Evolutionary conservation across 2,329 filamentous ascomycete species (phyloP).

Genomic region (Lasiodiplodia citricola): DNA sequence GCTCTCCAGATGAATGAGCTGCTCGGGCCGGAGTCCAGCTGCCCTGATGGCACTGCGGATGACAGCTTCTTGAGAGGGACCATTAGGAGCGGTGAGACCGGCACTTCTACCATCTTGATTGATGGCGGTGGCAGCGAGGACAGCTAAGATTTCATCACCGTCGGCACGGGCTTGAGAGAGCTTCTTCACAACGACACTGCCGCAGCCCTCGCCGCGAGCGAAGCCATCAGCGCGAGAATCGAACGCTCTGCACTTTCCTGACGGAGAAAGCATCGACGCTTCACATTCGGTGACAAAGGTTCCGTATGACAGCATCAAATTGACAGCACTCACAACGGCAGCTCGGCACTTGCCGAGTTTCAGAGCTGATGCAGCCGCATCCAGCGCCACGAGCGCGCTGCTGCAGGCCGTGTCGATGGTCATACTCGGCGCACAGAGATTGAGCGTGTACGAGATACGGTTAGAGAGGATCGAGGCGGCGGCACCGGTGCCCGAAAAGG

Average conservation of each 20-base stretch:
- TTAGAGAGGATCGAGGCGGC: conserved; percentile 45
- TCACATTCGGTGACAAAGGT: conserved; percentile 37
- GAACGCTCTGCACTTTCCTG: conserved; percentile 37
- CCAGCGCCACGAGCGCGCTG: conserved; percentile 40
- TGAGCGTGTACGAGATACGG: conserved; percentile 41
- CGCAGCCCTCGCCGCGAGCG: conserved; percentile 40
- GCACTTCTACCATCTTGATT: conserved; percentile 41
- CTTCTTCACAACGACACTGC: conserved; percentile 38
- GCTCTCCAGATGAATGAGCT: conserved; percentile 29
- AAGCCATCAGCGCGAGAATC: conserved; percentile 40
- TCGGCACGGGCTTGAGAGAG: conserved; percentile 36
- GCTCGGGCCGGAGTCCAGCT: conserved; percentile 29
- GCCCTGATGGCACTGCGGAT: conserved; percentile 32
- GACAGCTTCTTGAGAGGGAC: conserved; percentile 37
- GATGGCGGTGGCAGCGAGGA: conserved; percentile 39
- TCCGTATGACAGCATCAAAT: conserved; percentile 41
- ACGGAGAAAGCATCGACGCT: conserved; percentile 32
- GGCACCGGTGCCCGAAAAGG: conserved; percentile 49
- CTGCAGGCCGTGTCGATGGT: conserved; percentile 47
- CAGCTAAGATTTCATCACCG: conserved; percentile 39
- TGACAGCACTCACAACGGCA: conserved; percentile 42
- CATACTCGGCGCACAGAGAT: conserved; percentile 49
- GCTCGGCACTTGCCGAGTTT: conserved; percentile 37
- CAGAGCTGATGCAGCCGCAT: conserved; percentile 39
- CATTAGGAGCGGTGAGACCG: conserved; percentile 45